These are phyloP conservation scores for Botrytis deweyae DNA, from an alignment of 2,329 filamentous ascomycete genomes.

Conservation along the genomic window DNA sequence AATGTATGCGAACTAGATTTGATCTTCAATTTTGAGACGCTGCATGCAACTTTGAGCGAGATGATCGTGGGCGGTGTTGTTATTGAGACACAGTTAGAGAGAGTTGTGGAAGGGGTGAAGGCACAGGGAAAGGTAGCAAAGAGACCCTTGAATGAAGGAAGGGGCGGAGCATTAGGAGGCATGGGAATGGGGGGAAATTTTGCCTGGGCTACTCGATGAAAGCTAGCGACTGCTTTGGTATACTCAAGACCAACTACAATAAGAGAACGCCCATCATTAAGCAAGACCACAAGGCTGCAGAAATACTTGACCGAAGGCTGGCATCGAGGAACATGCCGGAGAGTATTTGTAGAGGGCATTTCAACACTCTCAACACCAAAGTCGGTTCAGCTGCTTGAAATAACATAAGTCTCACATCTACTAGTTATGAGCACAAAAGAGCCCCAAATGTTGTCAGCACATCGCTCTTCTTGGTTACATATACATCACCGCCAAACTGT, in stretches of 20 bases:
- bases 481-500: background rate
- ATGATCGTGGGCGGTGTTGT: slow-evolving; percentile 97
- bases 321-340: background rate
- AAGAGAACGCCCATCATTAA: background rate
- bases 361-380: background rate
- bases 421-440: background rate
- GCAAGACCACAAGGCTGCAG: background rate
- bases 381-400: background rate
- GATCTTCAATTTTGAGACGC: slow-evolving; percentile 98
- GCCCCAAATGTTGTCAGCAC: background rate
- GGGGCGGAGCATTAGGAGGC: slow-evolving; percentile 47
- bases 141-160: slow-evolving; percentile 71
- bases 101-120: slow-evolving; percentile 81
- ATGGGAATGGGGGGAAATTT: slow-evolving; percentile 38
- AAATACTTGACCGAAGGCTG: background rate
- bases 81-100: slow-evolving; percentile 85
- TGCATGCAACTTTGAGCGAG: slow-evolving; percentile 86
- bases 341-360: background rate
- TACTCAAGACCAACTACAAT: background rate
- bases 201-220: slow-evolving; percentile 39
- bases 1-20: slow-evolving; percentile 97
- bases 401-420: background rate
- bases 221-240: background rate
- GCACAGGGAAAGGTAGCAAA: slow-evolving; percentile 76
- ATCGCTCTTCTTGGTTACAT: background rate